phyloP scores from a whole-genome alignment of 441 rosid species.

The Adansonia grandidieri region DNA sequence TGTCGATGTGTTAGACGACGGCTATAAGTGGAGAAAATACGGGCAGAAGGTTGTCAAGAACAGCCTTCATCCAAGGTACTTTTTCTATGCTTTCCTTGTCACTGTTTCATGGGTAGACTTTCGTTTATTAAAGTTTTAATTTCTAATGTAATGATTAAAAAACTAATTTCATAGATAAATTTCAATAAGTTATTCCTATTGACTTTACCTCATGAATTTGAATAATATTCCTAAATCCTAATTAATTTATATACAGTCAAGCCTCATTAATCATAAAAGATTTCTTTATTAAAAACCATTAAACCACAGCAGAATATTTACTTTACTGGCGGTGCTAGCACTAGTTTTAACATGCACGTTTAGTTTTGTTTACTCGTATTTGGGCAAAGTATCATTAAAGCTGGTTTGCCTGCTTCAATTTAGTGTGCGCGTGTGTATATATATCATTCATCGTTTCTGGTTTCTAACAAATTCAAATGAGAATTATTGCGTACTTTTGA shows the following conservation, averaged over 20 bases:
- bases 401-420: neutral
- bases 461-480: neutral
- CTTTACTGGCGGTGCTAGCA: neutral
- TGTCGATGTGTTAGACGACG: conserved; percentile 92
- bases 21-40: conserved; percentile 97
- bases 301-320: neutral
- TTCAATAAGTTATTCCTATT: neutral
- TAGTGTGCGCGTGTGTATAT: no score
- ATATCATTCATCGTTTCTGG: neutral
- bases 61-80: conserved; percentile 95
- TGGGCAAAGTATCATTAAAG: neutral
- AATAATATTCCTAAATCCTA: neutral
- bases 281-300: neutral
- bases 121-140: neutral
- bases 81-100: neutral
- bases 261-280: neutral
- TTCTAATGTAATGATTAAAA: neutral
- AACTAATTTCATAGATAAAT: neutral
- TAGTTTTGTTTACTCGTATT: neutral
- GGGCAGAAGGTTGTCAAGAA: conserved; percentile 97
- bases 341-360: neutral
- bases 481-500: neutral
- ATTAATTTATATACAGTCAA: neutral
- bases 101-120: neutral
- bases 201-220: neutral